Percentiles rank a stretch among this genome's conserved stretches.
Evolutionary conservation across 169 alveolate genomes (phyloP).

Genomic region (Plasmodium inui): DNA sequence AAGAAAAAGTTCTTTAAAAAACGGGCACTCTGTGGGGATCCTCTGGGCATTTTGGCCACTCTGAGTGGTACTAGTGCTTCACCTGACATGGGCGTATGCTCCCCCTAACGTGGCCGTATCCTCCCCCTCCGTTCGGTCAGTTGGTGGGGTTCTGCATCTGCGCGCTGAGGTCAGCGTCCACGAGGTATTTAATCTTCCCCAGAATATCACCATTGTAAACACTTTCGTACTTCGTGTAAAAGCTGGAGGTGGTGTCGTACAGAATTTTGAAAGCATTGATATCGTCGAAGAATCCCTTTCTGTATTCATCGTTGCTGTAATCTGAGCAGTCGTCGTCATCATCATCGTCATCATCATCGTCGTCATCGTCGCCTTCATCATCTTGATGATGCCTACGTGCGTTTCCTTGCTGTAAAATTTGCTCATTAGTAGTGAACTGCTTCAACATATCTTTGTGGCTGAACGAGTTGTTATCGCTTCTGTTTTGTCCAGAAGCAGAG

Average conservation of each 20-base stretch:
- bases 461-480: not conserved
- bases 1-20: not conserved
- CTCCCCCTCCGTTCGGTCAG: not conserved
- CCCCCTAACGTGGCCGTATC: not conserved
- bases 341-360: conserved; percentile 54
- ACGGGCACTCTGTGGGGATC: not conserved
- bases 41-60: not conserved
- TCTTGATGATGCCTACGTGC: not conserved
- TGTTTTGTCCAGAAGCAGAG: not conserved
- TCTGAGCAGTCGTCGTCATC: conserved; percentile 51
- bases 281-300: conserved; percentile 69
- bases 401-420: not conserved
- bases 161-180: conserved; percentile 44
- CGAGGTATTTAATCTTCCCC: conserved; percentile 45
- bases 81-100: too few relatives aligned
- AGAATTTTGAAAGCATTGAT: conserved; percentile 54
- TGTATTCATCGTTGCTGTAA: conserved; percentile 56
- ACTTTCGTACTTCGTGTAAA: conserved; percentile 43
- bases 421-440: not conserved
- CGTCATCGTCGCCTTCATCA: conserved; percentile 58
- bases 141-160: conserved; percentile 30
- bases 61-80: not conserved
- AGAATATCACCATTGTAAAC: conserved; percentile 28
- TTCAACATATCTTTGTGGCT: not conserved
- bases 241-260: conserved; percentile 31